Conservation (phyloP, 768 basidiomycete species). For the Rhodotorula kratochvilovae region DNA sequence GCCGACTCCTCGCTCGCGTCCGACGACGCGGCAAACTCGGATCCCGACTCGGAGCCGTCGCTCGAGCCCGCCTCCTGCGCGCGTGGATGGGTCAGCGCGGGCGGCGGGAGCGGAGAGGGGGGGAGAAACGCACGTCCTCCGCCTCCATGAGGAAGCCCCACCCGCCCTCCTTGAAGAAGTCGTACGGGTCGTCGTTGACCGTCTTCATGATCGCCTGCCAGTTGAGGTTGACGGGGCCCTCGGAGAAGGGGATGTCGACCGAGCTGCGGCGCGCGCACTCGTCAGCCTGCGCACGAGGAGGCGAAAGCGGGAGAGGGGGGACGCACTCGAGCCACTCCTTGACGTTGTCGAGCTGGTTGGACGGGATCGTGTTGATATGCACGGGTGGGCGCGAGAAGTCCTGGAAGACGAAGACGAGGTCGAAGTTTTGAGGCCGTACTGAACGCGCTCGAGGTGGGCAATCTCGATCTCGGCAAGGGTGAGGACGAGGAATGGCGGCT, state of each 20-base stretch:
- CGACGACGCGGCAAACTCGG: constrained; percentile 54
- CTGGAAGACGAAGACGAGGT: constrained; percentile 93
- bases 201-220: constrained; percentile 99
- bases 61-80: constrained; percentile 24
- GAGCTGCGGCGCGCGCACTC: constrained; percentile 56
- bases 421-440: constrained; percentile 95
- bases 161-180: constrained; percentile 93
- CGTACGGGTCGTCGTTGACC: constrained; percentile 88
- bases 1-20: constrained; percentile 58
- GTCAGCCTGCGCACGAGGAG: neutral
- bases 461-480: constrained; percentile 93
- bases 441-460: constrained; percentile 92
- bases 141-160: constrained; percentile 79
- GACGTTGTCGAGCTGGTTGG: constrained; percentile 84
- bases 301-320: neutral
- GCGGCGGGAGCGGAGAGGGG: constrained; percentile 53
- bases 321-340: constrained; percentile 98
- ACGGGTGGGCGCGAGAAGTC: constrained; percentile 88
- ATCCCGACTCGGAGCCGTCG: constrained; percentile 53
- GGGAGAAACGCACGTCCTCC: constrained; percentile 53
- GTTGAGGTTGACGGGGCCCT: constrained; percentile 93
- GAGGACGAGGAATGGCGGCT: constrained; percentile 91
- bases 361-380: constrained; percentile 95
- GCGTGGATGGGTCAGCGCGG: neutral
- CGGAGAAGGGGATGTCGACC: constrained; percentile 91